Percentiles rank a stretch among this genome's conserved stretches.
These are phyloP conservation scores for Candida ficus DNA, from an alignment of 805 yeast species.

Conservation along the genomic window DNA sequence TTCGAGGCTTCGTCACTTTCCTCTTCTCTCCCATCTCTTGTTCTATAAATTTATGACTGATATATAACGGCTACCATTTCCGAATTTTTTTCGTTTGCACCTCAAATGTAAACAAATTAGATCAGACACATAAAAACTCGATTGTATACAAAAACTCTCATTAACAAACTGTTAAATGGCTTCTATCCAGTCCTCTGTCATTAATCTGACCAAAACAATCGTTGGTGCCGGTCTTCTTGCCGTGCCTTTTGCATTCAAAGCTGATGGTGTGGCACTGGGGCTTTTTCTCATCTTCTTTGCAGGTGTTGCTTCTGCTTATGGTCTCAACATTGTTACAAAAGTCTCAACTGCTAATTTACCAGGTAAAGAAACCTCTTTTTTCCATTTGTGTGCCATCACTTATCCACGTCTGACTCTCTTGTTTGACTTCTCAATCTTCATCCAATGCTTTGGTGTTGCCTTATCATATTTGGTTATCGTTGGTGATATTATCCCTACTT, in stretches of 20 bases:
- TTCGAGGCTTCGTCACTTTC: slow-evolving; percentile 27
- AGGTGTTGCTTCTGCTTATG: slow-evolving; percentile 62
- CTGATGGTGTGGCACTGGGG: slow-evolving; percentile 64
- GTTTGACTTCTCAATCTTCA: slow-evolving; percentile 70
- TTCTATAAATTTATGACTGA: neutral
- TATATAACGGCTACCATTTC: too few species aligned
- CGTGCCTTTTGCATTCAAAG: slow-evolving; percentile 64
- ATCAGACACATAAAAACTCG: neutral
- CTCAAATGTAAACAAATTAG: neutral
- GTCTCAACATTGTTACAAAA: slow-evolving; percentile 57
- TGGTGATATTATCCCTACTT: slow-evolving; percentile 70
- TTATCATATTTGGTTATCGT: slow-evolving; percentile 66
- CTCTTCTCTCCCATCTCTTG: neutral
- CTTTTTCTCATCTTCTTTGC: slow-evolving; percentile 50
- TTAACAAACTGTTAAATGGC: slow-evolving; percentile 14
- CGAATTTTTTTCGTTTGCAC: too few species aligned
- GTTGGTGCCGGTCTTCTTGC: slow-evolving; percentile 79
- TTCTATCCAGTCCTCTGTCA: slow-evolving; percentile 43
- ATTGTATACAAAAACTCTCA: neutral
- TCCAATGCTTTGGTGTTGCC: slow-evolving; percentile 78
- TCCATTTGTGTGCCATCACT: slow-evolving; percentile 63
- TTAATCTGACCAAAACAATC: slow-evolving; percentile 70
- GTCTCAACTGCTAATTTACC: slow-evolving; percentile 36
- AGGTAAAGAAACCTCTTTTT: slow-evolving; percentile 53
- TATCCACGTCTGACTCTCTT: slow-evolving; percentile 64